Evolutionary conservation across 2,329 filamentous ascomycete species (phyloP).

Genomic region (Neonectria coccinea): DNA sequence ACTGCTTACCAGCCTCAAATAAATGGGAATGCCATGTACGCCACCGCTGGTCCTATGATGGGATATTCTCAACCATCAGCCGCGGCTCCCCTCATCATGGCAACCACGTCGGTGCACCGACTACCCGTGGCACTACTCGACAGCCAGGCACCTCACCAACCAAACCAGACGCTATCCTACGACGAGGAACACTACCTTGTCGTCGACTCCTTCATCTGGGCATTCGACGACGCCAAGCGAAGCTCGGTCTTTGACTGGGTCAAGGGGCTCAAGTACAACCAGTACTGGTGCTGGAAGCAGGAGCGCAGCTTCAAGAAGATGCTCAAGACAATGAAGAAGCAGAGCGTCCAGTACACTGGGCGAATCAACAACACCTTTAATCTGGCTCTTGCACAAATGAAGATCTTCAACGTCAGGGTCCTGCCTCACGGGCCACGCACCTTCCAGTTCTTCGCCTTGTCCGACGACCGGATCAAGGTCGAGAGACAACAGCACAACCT

Average conservation of each 20-base stretch:
- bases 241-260: neutral
- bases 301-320: neutral
- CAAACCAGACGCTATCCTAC: neutral
- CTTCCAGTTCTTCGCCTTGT: neutral
- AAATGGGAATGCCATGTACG: no score
- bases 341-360: neutral
- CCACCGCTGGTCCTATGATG: neutral
- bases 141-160: neutral
- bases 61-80: neutral
- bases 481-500: neutral
- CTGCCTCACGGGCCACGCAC: neutral
- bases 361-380: neutral
- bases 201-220: neutral
- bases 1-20: neutral
- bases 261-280: neutral
- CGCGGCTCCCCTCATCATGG: neutral
- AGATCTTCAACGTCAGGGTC: neutral
- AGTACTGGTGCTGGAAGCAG: neutral
- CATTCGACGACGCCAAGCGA: neutral
- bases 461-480: neutral
- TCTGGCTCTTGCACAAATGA: neutral
- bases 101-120: neutral
- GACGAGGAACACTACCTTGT: neutral
- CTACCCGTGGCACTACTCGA: neutral
- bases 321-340: neutral